Evolutionary conservation across 2,329 filamentous ascomycete genomes (phyloP).

Genomic region (Calonectria leucothoes): DNA sequence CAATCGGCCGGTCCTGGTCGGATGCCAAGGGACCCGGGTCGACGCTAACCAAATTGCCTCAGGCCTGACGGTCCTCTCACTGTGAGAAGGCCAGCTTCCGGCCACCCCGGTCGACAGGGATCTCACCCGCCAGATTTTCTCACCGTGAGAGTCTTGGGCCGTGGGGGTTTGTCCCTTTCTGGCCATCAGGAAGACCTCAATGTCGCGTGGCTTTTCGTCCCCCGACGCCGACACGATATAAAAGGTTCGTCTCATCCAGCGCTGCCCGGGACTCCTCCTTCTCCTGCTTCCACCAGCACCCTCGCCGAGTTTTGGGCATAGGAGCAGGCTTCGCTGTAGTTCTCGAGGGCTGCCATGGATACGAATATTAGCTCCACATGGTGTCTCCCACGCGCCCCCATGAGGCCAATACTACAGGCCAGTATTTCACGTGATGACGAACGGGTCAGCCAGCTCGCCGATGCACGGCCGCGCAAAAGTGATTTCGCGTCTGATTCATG

Average conservation of each 20-base stretch:
- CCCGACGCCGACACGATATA: not conserved
- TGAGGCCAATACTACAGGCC: not conserved
- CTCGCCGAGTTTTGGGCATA: not conserved
- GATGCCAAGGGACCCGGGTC: not conserved
- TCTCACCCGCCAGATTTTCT: not conserved
- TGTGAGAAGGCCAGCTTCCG: not conserved
- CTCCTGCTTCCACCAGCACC: not conserved
- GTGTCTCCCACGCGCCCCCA: not conserved
- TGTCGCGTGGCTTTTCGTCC: not conserved
- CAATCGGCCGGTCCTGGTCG: not conserved
- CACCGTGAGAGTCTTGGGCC: conserved; percentile 4
- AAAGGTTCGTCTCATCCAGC: not conserved
- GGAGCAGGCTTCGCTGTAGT: not conserved
- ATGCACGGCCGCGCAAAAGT: not conserved
- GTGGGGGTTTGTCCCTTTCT: not conserved
- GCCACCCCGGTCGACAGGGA: not conserved
- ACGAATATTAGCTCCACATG: not conserved
- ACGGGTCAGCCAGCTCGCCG: not conserved
- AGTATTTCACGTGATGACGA: not conserved
- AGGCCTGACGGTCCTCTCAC: not conserved
- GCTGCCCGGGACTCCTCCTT: not conserved
- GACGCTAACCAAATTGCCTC: not conserved
- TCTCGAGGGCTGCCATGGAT: not conserved
- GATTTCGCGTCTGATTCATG: not conserved
- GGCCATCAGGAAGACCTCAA: not conserved